Percentiles rank a stretch among this genome's conserved stretches.
These are phyloP conservation scores for Daucus carota DNA, from an alignment of 129 eudicot species.

Conservation along the genomic window DNA sequence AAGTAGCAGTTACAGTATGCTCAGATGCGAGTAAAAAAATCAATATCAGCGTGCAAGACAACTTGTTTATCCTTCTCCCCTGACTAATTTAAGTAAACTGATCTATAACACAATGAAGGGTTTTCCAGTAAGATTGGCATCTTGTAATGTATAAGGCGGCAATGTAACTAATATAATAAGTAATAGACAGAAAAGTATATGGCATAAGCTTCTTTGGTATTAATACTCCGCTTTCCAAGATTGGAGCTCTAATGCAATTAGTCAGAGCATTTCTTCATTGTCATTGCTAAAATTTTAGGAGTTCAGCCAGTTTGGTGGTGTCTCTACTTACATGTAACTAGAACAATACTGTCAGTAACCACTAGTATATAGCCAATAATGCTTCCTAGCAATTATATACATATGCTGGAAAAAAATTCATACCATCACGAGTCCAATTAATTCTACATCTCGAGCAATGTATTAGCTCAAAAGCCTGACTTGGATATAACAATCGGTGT, in stretches of 20 bases:
- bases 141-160: neutral
- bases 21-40: neutral
- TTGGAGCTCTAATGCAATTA: neutral
- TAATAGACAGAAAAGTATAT: neutral
- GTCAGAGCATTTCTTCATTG: neutral
- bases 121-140: neutral
- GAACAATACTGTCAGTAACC: neutral
- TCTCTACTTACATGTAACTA: neutral
- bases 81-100: neutral
- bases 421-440: conserved; percentile 99
- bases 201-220: neutral
- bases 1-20: neutral
- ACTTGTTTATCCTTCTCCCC: neutral
- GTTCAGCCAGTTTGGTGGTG: neutral
- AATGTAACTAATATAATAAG: neutral
- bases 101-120: neutral
- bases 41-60: neutral
- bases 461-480: conserved; percentile 90
- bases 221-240: neutral
- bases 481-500: conserved; percentile 66
- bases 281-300: neutral
- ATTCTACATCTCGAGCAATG: conserved; percentile 99
- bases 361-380: neutral
- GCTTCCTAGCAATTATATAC: neutral
- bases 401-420: conserved; percentile 12